Base-by-base conservation (phyloP, 768 basidiomycete species). In the Guyanaporus albipodus region DNA sequence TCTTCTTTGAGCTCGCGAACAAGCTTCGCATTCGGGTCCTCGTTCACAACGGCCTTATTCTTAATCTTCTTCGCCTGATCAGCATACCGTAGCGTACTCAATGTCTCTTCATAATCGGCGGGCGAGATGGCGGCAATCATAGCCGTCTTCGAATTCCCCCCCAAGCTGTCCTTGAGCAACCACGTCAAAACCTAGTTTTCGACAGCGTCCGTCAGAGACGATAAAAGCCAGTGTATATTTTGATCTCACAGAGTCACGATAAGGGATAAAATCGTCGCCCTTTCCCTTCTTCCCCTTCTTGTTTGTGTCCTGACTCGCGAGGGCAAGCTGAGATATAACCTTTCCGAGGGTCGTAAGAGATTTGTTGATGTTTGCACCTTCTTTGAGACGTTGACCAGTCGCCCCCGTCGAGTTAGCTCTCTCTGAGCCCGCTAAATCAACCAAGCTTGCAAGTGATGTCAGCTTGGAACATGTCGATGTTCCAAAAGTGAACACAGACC, bases 41-140 rank as follows among this genome's bases (percentile, higher is more conserved):
- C 96, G 70, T 99, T 99, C 55, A 99, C 90, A 48, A 98, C 83
- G 14, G 96, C 95, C 73, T 97, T 95, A 70, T 97, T 99, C 83
- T 94, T 97, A 71, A 99, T 99, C 84, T 95, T 95, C 85, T 99
- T 99, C 27, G 95, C 94, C 66, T 91, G 91, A 75, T 96, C 93
- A 57, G 96, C 96, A 69, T 99, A 98, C 6, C 96, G 87, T 48
- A 99, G 73, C 2, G 95, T 98, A 69, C 91, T 91, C 51, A 98
- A 73, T 14, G 95, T 97, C 68, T 98, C 95, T 55, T 98, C 95
- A 61, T 97, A 97, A 70, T 97, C 93, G 37, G 93, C 94, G n/a
- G 93, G 94, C 36, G 92, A 84, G 52, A 99, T 98, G 31, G 96
- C 96, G 41, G 96, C 96, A 55, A 99, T 97, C 96, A 99, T 98